Conservation (phyloP, 2,329 filamentous ascomycete species). For the Aureobasidium melanogenum region DNA sequence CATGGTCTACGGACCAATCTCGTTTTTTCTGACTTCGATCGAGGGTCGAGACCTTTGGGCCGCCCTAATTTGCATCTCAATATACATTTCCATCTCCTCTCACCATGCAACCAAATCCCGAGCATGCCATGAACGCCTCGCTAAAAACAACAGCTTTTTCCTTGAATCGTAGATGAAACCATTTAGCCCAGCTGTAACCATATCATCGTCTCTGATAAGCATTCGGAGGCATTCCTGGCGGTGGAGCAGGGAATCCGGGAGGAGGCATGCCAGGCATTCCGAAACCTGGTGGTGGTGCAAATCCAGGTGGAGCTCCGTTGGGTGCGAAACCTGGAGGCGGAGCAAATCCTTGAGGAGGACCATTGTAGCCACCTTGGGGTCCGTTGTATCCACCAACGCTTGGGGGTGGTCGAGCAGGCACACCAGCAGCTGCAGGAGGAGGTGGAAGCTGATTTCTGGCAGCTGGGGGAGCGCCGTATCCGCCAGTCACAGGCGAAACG, state of each 20-base stretch:
- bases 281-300: slow-evolving; percentile 28
- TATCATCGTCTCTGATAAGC: slow-evolving; percentile 14
- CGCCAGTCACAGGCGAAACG: slow-evolving; percentile 14
- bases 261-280: slow-evolving; percentile 34
- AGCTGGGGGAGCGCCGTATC: slow-evolving; percentile 16
- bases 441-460: slow-evolving; percentile 46
- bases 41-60: background rate
- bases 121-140: slow-evolving; percentile 13
- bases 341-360: slow-evolving; percentile 35
- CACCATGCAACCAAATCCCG: background rate
- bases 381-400: slow-evolving; percentile 61
- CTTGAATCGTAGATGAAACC: background rate
- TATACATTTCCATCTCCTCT: background rate
- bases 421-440: slow-evolving; percentile 49
- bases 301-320: slow-evolving; percentile 30
- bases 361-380: slow-evolving; percentile 41
- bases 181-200: background rate
- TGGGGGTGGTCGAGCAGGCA: slow-evolving; percentile 62
- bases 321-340: slow-evolving; percentile 30
- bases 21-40: background rate
- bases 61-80: background rate
- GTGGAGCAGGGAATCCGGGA: slow-evolving; percentile 32
- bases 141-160: slow-evolving; percentile 9
- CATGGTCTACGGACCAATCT: background rate
- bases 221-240: slow-evolving; percentile 13